These are phyloP conservation scores for Leptographium lundbergii DNA, from an alignment of 2,329 filamentous ascomycete genomes.

Conservation along the genomic window DNA sequence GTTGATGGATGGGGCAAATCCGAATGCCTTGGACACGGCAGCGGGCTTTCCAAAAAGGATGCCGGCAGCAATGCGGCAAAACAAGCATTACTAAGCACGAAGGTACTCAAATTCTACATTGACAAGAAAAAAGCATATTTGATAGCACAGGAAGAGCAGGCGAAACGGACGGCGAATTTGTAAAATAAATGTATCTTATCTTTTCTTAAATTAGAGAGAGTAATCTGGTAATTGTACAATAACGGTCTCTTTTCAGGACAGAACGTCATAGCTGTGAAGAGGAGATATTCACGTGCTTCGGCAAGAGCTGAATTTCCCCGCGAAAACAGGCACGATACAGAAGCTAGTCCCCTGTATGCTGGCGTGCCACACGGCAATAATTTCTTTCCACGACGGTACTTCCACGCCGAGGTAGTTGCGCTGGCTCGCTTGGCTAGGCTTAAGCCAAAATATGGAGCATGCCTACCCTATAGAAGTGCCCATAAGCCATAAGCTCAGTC, in stretches of 20 bases:
- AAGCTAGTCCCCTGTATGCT: neutral
- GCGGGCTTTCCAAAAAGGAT: conserved; percentile 54
- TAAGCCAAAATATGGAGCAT: neutral
- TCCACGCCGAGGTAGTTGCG: neutral
- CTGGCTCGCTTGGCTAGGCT: neutral
- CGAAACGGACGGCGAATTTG: neutral
- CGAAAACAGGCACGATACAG: neutral
- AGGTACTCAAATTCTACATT: conserved; percentile 39
- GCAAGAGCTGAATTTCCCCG: conserved; percentile 1
- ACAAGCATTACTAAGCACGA: conserved; percentile 52
- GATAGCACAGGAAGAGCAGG: conserved; percentile 18
- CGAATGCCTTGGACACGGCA: conserved; percentile 48
- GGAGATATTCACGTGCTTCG: conserved; percentile 4
- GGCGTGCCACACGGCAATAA: neutral
- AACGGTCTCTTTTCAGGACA: neutral
- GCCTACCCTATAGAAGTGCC: neutral
- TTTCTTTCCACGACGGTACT: neutral
- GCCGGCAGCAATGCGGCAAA: conserved; percentile 55
- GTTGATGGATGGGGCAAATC: conserved; percentile 58
- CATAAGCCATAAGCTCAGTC: neutral
- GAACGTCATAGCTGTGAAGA: neutral
- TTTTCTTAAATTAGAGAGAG: neutral
- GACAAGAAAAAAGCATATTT: conserved; percentile 34
- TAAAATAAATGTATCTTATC: neutral
- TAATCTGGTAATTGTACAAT: neutral